Evolutionary conservation across 1,139 yeast genomes (phyloP).

Genomic region (Saccharomycopsis hybrid): DNA sequence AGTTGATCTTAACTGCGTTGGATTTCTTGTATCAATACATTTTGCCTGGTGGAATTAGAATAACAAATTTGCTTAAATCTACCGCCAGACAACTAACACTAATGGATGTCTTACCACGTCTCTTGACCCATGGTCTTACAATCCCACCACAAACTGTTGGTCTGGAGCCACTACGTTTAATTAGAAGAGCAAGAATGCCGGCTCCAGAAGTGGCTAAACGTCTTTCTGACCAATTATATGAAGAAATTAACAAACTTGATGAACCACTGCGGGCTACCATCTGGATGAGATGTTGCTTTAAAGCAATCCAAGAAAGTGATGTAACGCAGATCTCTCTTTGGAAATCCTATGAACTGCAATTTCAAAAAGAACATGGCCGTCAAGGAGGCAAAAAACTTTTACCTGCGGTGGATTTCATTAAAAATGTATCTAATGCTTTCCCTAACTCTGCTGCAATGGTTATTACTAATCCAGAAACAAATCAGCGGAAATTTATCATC

Average conservation of each 20-base stretch:
- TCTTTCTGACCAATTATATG: constrained; percentile 53
- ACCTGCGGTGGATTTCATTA: constrained; percentile 95
- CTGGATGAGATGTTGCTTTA: constrained; percentile 93
- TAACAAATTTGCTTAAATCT: constrained; percentile 32
- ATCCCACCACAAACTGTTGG: neutral
- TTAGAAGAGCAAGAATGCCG: constrained; percentile 38
- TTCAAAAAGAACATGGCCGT: constrained; percentile 45
- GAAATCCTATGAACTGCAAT: constrained; percentile 90
- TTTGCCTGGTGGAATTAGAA: constrained; percentile 39
- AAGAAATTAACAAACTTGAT: constrained; percentile 54
- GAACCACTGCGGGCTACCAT: constrained; percentile 93
- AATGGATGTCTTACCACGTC: constrained; percentile 52
- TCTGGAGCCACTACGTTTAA: constrained; percentile 33
- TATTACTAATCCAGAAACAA: constrained; percentile 45
- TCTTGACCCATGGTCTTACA: constrained; percentile 37
- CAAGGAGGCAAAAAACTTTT: constrained; percentile 51
- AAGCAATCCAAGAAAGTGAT: constrained; percentile 68
- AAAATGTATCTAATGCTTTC: constrained; percentile 87
- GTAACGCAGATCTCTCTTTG: constrained; percentile 94
- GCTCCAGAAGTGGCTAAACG: constrained; percentile 58
- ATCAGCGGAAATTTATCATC: constrained; percentile 75
- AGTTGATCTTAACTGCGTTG: constrained; percentile 53
- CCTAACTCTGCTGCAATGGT: constrained; percentile 95
- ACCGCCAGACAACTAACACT: constrained; percentile 42
- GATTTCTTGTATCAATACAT: constrained; percentile 66